Evolutionary conservation across 1,139 yeast species (phyloP), one percentile per base, ranked within the genome.

Genomic region (Diutina sp.): DNA sequence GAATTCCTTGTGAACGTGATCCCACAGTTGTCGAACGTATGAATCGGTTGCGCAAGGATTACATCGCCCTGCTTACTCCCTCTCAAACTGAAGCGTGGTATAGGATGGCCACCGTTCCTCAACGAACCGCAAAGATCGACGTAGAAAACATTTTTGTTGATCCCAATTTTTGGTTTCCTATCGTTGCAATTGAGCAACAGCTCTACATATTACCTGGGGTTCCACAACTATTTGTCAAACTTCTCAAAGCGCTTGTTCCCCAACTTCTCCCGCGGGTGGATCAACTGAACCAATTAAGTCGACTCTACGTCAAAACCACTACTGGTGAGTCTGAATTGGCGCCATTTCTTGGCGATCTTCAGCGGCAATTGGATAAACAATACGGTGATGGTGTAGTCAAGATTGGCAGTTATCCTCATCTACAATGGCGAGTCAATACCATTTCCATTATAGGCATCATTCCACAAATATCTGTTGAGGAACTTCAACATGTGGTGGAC

Each of bases 401-500:
- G 66, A 74, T 90, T 54, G 96, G 96, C 3, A 84, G 91, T 50
- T 90, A 90, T 65, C 96, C 96, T 0, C 96, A 89, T 67, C 75
- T 82, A 68, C 76, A 77, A 16, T 77, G 81, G 70, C 77, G 80
- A 1, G 70, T 83, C 57, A 84, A 80, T 62, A 88, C 95, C 0
- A 80, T 89, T 28, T 85, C 95, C 64, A 77, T 89, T 35, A 75
- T 87, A 51, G 95, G 95, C 0, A 78, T 78, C 21, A 68, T 66
- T 46, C 63, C 68, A 16, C 71, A 16, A 6, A 32, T 74, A 4
- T 51, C 58, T 5, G 46, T 51, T 3, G 64, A 68, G 8, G 66
- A 68, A 1, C 67, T 87, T 60, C 65, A 76, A 41, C 64, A 64
- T 3, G 64, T 85, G 7, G 87, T 83, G 7, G 65, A 67, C 0